These are phyloP conservation scores for Musa acuminata DNA, from an alignment of 176 grass and related monocot species.

Conservation along the genomic window DNA sequence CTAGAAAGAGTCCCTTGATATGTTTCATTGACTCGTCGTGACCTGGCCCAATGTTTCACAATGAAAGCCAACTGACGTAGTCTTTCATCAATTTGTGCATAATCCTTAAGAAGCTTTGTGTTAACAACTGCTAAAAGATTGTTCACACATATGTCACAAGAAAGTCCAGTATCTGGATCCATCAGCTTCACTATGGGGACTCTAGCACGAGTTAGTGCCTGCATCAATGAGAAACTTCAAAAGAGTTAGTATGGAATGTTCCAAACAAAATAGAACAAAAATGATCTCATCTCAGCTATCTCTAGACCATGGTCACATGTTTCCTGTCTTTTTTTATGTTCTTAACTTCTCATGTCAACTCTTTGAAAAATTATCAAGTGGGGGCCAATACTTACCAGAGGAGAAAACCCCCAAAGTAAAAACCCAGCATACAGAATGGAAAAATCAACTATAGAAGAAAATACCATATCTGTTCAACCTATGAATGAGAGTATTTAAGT, in stretches of 20 bases:
- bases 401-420: background rate
- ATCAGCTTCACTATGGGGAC: constrained; percentile 99
- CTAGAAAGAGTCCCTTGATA: constrained; percentile 99
- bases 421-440: background rate
- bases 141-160: constrained; percentile 96
- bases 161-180: constrained; percentile 85
- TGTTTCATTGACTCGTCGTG: constrained; percentile 86
- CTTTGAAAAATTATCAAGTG: no score
- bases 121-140: constrained; percentile 98
- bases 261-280: background rate
- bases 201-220: constrained; percentile 93
- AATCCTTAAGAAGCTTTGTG: constrained; percentile 93
- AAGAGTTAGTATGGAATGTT: background rate
- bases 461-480: no score
- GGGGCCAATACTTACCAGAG: background rate
- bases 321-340: background rate
- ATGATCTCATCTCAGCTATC: background rate
- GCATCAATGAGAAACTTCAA: constrained; percentile 27
- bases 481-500: no score
- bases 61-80: constrained; percentile 77
- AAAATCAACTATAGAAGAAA: no score
- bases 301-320: background rate
- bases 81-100: constrained; percentile 76
- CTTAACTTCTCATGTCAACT: no score
- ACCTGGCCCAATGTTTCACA: constrained; percentile 98